Base-by-base conservation (phyloP, 2,329 filamentous ascomycete genomes). In the Aspergillus sclerotialis region DNA sequence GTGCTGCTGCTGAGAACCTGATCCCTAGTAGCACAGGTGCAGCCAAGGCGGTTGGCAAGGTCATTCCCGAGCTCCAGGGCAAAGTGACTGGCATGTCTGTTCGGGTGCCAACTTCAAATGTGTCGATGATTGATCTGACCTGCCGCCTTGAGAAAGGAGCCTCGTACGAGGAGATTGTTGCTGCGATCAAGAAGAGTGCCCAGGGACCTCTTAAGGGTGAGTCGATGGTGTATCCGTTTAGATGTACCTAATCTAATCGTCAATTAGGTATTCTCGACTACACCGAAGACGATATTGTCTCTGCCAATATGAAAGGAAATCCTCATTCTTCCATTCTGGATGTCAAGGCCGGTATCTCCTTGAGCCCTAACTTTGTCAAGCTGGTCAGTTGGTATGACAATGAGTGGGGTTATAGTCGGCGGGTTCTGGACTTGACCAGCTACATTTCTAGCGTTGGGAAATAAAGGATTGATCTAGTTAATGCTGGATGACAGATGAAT, bases 21-120 rank as follows among this genome's bases (percentile, higher is more conserved):
- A 96, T 98, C 64, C 92, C 92, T 70, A 87, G 80, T 76, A 94
- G 86, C 80, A 98, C 92, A 50, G 92, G 92, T 81, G 92, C 92
- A 69, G 92, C 92, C 67, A 98, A 98, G 87, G 92, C 92, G 65
- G 92, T 98, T 73, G 92, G 92, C 75, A 98, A 98, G 84, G 92
- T 96, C 76, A 96, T 96, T 61, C 92, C 92, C 56, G 73, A 79
- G 55, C 82, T 98, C 54, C 95, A 96, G 75, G 92, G 92, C 80
- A 98, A 98, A 83, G 87, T 96, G 53, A 98, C 92, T 51, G 92
- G 92, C 75, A 96, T 98, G 92, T 78, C 92, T 61, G 90, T 98
- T 84, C 92, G 92, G 84, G 90, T 98, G 41, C 92, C 92, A 55
- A 96, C 92, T 55, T 71, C 86, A 77, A 96, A 98, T 78, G 92